These are phyloP conservation scores for Gypsophila paniculata DNA, from an alignment of 179 eudicot genomes.

Conservation along the genomic window DNA sequence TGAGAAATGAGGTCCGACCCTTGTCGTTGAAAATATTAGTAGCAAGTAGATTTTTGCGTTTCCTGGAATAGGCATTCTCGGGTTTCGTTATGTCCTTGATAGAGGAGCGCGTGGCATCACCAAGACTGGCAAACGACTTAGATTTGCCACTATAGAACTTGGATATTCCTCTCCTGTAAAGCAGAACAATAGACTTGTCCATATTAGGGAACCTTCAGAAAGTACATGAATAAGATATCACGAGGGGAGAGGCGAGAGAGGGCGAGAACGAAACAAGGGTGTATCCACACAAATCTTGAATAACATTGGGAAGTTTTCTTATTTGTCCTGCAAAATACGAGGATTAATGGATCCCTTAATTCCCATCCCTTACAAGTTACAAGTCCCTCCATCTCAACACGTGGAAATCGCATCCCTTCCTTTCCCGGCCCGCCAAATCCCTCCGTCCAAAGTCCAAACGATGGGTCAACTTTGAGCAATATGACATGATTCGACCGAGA, in stretches of 20 bases:
- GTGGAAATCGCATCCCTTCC: background rate
- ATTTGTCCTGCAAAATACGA: no score
- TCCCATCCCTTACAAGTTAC: no score
- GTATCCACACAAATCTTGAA: no score
- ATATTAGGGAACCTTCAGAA: slow-evolving; percentile 24
- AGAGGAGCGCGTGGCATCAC: slow-evolving; percentile 44
- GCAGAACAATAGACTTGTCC: background rate
- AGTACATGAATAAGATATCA: background rate
- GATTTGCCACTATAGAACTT: slow-evolving; percentile 48
- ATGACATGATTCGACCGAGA: slow-evolving; percentile 4
- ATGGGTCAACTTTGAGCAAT: background rate
- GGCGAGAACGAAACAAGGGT: background rate
- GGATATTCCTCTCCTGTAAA: slow-evolving; percentile 67
- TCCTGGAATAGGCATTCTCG: slow-evolving; percentile 64
- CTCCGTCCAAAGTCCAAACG: background rate
- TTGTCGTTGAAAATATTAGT: slow-evolving; percentile 34
- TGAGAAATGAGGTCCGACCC: slow-evolving; percentile 23
- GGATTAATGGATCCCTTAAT: no score
- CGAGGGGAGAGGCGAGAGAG: background rate
- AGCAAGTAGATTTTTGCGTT: slow-evolving; percentile 66
- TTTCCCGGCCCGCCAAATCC: background rate
- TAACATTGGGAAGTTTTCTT: no score
- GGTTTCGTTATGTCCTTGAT: slow-evolving; percentile 65
- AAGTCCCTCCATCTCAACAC: no score
- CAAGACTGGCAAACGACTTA: slow-evolving; percentile 73